Base-by-base conservation (phyloP, 805 yeast species). In the Citeromyces matritensis region DNA sequence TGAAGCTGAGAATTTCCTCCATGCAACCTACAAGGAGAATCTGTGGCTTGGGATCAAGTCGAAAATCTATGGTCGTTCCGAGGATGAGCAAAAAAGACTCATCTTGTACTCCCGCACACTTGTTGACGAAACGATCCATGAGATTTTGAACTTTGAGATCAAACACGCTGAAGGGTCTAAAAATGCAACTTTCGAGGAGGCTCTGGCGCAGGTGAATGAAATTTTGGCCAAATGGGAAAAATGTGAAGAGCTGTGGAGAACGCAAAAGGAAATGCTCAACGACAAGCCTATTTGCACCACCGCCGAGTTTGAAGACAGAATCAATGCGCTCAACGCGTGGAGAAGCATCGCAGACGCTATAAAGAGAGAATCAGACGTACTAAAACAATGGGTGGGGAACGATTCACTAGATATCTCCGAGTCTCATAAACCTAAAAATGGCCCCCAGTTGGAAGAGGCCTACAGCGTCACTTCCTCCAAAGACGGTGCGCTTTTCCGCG, bases 41-140 rank as follows among this genome's bases (percentile, higher is more conserved):
- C 55, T 84, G 24, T 91, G 98, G 98, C 53, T 82, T 33, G 95
- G 88, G 15, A 67, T 91, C 12, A 62, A 82, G 31, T 86, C 97
- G 1, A 82, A 80, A 53, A 62, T 81, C 31, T 73, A 73, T 36
- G 86, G 91, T 12, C 65, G 95, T 37, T 63, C 88, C 0, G 75
- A 78, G 33, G 82, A 73, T 25, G 94, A 83, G 37, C 94, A 88
- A 48, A 58, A 67, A 29, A 67, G 73, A 41, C 63, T 82, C 9
- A 66, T 83, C 3, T 59, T 69, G n/a, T 73, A 73, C 39, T 61
- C 81, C 13, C 58, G 95, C 35, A 69, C 80, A 2, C 56, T 75
- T 3, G 84, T 81, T 3, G 93, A 84, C 49, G 71, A 65, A 9
- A 58, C 83, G 0, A 59, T 91, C 32, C 77, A 78, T 8, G 81